A percentile compares a stretch with the other conserved stretches of the same genome.
These are phyloP conservation scores for Vitis hybrid DNA, from an alignment of 177 flowering plant genomes.

Conservation along the genomic window DNA sequence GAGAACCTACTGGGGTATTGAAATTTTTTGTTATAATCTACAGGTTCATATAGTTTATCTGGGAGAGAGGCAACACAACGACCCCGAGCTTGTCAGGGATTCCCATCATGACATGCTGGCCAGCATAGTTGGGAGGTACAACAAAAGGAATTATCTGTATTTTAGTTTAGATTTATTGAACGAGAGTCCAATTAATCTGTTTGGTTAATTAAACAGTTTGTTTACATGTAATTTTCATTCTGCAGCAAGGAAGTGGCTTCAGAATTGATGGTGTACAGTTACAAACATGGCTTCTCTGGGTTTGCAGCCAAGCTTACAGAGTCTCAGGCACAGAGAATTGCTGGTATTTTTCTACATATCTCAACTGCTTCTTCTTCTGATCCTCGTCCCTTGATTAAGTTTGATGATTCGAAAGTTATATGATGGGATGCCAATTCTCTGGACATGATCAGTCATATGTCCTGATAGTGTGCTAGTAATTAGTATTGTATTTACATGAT, in stretches of 20 bases:
- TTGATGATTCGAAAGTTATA: background rate
- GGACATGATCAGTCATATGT: background rate
- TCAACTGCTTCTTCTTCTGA: background rate
- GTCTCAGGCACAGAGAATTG: constrained; percentile 40
- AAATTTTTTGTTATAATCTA: background rate
- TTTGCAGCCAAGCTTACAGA: constrained; percentile 59
- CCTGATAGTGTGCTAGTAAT: background rate
- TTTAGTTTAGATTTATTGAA: background rate
- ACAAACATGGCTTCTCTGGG: constrained; percentile 63
- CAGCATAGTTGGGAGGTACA: constrained; percentile 38
- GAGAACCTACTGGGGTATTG: background rate
- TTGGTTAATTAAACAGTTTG: background rate
- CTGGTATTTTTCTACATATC: constrained; percentile 25
- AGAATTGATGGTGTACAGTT: constrained; percentile 48
- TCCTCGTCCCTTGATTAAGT: background rate
- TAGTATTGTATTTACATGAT: background rate
- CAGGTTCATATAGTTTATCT: constrained; percentile 58
- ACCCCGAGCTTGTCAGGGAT: constrained; percentile 14
- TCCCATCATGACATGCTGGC: constrained; percentile 43
- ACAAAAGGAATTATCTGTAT: background rate
- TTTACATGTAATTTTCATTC: background rate
- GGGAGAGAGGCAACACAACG: constrained; percentile 34
- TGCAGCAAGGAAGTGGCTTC: constrained; percentile 45
- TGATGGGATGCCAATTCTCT: background rate
- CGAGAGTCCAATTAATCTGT: no score